Conservation (phyloP, 257 asterid genomes). For the Osmanthus fragrans region DNA sequence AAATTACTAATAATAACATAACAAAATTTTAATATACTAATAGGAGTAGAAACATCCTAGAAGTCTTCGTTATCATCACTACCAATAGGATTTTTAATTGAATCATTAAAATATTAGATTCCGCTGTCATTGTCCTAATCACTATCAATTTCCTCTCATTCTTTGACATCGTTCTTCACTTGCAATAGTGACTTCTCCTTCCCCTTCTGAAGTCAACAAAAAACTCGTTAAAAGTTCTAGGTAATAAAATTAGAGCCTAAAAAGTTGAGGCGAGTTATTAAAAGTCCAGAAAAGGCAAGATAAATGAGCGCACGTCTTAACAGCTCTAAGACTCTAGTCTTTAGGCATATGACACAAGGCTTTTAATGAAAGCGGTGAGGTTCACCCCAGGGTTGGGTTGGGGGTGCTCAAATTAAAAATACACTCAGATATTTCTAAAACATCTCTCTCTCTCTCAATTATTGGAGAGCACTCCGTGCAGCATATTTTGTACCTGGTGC, state of each 20-base stretch:
- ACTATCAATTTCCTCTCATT: neutral
- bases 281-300: neutral
- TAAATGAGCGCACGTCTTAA: neutral
- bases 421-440: neutral
- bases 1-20: neutral
- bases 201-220: neutral
- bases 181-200: neutral
- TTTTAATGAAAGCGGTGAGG: neutral
- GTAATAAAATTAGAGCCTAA: neutral
- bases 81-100: no score
- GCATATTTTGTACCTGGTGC: no score
- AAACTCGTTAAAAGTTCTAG: neutral
- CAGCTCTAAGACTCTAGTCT: no score
- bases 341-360: no score
- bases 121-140: neutral
- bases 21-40: no score
- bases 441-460: neutral
- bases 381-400: neutral
- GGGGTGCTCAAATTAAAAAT: neutral
- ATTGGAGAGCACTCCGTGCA: neutral
- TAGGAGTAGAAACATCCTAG: neutral
- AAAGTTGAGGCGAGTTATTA: neutral
- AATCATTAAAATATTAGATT: neutral
- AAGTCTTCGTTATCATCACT: neutral
- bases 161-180: neutral